phyloP scores from a whole-genome alignment of 2,329 filamentous ascomycete species.

The Pseudogymnoascus sp. region DNA sequence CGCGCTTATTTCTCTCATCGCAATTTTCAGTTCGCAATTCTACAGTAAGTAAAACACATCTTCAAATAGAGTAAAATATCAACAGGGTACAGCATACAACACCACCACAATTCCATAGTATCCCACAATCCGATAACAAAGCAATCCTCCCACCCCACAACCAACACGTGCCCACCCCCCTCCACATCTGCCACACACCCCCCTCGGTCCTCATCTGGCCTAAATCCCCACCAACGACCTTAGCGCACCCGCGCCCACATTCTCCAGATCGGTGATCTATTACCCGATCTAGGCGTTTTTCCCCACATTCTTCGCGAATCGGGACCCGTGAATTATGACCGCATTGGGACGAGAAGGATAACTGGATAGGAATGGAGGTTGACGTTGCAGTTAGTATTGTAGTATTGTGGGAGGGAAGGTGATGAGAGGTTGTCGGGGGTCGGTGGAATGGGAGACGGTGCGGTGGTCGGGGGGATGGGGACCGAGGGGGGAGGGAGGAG shows the following conservation, averaged over 20 bases:
- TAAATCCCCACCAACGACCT: neutral
- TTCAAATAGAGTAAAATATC: neutral
- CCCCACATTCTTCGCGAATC: neutral
- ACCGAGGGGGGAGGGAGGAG: neutral
- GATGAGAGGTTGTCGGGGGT: neutral
- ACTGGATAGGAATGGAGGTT: neutral
- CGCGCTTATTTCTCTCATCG: neutral
- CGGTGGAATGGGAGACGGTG: neutral
- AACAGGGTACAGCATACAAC: neutral
- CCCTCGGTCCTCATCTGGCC: neutral
- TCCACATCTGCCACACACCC: no score
- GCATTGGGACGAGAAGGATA: neutral
- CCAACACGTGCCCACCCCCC: neutral
- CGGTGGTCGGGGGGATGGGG: neutral
- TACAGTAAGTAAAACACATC: neutral
- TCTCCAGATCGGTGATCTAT: neutral
- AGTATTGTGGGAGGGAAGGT: neutral
- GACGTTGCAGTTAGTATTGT: neutral
- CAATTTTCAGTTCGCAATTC: neutral
- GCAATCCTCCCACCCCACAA: neutral
- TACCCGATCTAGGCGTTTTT: neutral
- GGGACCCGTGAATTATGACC: neutral
- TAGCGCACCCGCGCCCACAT: neutral
- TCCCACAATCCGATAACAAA: neutral
- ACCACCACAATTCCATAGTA: neutral